Evolutionary conservation across 2,329 filamentous ascomycete genomes (phyloP).

Genomic region (Colletotrichum tropicicola): DNA sequence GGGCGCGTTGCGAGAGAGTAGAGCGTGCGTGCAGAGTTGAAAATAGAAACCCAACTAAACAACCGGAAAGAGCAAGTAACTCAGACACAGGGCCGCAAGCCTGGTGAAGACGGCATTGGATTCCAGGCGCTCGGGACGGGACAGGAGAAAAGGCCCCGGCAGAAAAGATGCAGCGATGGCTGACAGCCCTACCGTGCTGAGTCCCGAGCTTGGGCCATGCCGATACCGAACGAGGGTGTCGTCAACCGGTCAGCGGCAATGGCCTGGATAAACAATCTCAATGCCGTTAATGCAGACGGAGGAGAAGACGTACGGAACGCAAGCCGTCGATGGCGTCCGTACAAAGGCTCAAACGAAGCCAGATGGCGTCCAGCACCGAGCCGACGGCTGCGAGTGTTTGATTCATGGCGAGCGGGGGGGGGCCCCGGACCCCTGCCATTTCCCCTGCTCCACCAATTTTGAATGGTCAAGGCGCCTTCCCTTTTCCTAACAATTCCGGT

Average conservation of each 20-base stretch:
- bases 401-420: slow-evolving; percentile 11
- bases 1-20: neutral
- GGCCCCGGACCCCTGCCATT: slow-evolving; percentile 5
- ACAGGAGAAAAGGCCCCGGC: neutral
- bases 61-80: neutral
- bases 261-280: neutral
- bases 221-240: neutral
- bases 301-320: too few species aligned
- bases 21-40: neutral
- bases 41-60: neutral
- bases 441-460: slow-evolving; percentile 22
- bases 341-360: too few species aligned
- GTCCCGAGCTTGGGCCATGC: neutral
- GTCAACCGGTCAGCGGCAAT: neutral
- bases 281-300: slow-evolving; percentile 14
- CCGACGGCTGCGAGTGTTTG: neutral
- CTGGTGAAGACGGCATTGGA: neutral
- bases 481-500: slow-evolving; percentile 27
- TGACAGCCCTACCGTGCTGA: slow-evolving; percentile 7
- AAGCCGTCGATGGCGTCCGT: too few species aligned
- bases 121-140: slow-evolving; percentile 8
- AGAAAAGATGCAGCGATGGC: too few species aligned
- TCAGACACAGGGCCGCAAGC: neutral
- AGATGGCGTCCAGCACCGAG: neutral
- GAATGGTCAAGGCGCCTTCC: slow-evolving; percentile 22